Evolutionary conservation across 805 yeast genomes (phyloP), one percentile per base, ranked within the genome.

Genomic region (Nematodospora valgi): DNA sequence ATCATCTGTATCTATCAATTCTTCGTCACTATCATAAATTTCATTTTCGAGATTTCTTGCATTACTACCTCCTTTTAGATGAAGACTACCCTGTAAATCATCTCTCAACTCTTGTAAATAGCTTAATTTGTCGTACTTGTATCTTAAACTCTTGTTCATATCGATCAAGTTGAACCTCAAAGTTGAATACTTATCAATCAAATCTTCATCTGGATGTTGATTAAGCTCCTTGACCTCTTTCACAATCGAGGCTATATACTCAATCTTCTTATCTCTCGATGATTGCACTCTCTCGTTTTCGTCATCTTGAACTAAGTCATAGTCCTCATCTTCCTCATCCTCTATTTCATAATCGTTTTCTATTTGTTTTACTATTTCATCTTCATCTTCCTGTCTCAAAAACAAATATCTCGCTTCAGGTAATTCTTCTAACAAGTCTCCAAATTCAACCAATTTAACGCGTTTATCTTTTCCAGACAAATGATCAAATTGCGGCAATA

Each of bases 351-450:
- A 37, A 20, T 29, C 33, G n/a, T 40, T 46, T 14, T 30, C 29
- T 11, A 27, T 39, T 14, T 18, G 6, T 4, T 23, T 21, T 11
- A n/a, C 10, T 26, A 5, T 14, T 16, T 32, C 34, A 18, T n/a
- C 20, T 4, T 19, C 7, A 16, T 24, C 28, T 16, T 25, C 33
- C 15, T 34, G 22, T 8, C 13, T 22, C 28, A 11, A 18, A 31
- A 55, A 41, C 30, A 65, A 47, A 36, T 62, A 58, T 38, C 51
- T 52, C 7, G 56, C 39, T 30, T 61, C 64, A 3, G 72, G 72
- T 22, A 66, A 46, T 29, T 56, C 61, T 2, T 37, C 30, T 7
- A 59, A 48, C 39, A 65, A 44, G 4, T 44, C 42, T 16, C 42
- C 49, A 20, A 62, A 46, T 31, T 57, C 51, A 9, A 37, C 24